Conservation (phyloP, 129 eudicot genomes). For the Dittrichia graveolens region DNA sequence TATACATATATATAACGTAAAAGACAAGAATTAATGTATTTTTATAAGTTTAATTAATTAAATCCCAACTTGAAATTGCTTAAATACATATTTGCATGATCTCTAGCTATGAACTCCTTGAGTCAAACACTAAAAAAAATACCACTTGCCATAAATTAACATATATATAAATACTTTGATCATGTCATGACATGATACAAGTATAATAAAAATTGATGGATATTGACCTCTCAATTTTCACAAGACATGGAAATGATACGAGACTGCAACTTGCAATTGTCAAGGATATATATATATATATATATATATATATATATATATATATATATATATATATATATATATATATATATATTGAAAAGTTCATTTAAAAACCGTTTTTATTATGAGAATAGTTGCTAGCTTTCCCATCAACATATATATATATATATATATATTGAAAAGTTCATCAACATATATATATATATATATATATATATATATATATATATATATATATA, state of each 20-base stretch:
- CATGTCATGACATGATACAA: slow-evolving; percentile 21
- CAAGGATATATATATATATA: not conserved
- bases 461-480: too few species aligned
- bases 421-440: too few species aligned
- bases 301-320: too few species aligned
- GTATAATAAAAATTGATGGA: slow-evolving; percentile 18
- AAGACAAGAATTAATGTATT: not conserved
- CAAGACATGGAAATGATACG: slow-evolving; percentile 1
- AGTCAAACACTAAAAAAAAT: slow-evolving; percentile 29
- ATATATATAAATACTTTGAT: slow-evolving; percentile 19
- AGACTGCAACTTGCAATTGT: slow-evolving; percentile 32
- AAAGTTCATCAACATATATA: too few species aligned
- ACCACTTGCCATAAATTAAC: slow-evolving; percentile 25
- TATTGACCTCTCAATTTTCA: slow-evolving; percentile 28
- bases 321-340: too few species aligned
- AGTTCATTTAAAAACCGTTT: too few species aligned
- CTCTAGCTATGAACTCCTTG: slow-evolving; percentile 18
- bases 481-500: too few species aligned
- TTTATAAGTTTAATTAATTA: too few species aligned
- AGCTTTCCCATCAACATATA: slow-evolving; percentile 34
- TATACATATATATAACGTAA: not conserved
- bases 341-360: too few species aligned
- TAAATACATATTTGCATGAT: slow-evolving; percentile 6
- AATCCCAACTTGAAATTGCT: slow-evolving; percentile 22
- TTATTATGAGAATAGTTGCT: too few species aligned